phyloP scores from a whole-genome alignment of 768 basidiomycete species.

The Leucosporidium yakuticum region DNA sequence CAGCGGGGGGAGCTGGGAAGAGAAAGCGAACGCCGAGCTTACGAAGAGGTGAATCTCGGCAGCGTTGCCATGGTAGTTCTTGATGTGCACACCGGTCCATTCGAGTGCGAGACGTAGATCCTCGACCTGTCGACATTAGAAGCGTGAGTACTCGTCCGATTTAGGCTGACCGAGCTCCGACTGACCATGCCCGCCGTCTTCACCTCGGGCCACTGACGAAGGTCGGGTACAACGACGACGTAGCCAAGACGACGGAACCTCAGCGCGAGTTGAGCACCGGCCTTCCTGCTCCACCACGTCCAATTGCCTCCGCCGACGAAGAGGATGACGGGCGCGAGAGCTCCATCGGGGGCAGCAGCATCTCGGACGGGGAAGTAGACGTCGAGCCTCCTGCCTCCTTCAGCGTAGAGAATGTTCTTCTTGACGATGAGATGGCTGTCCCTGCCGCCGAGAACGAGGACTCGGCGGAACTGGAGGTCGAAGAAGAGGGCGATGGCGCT shows the following conservation, averaged over 20 bases:
- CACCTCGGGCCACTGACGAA: neutral
- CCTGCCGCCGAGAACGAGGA: slow-evolving; percentile 26
- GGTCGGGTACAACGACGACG: slow-evolving; percentile 29
- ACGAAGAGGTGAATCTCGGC: slow-evolving; percentile 24
- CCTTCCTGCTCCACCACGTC: slow-evolving; percentile 3
- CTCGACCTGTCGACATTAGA: slow-evolving; percentile 20
- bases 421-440: slow-evolving; percentile 11
- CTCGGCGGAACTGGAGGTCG: slow-evolving; percentile 23
- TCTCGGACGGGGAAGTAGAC: slow-evolving; percentile 17
- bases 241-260: slow-evolving; percentile 21
- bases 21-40: neutral
- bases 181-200: slow-evolving; percentile 18
- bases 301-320: slow-evolving; percentile 15
- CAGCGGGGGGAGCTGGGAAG: neutral
- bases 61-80: slow-evolving; percentile 29
- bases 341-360: neutral
- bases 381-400: slow-evolving; percentile 16
- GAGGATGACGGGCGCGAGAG: slow-evolving; percentile 18
- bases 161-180: neutral
- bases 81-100: slow-evolving; percentile 29
- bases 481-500: slow-evolving; percentile 26
- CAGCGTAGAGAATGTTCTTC: slow-evolving; percentile 18
- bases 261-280: slow-evolving; percentile 5
- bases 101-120: slow-evolving; percentile 30
- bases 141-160: neutral